Percentiles rank a stretch among this genome's conserved stretches.
These are phyloP conservation scores for Panellus pusillus DNA, from an alignment of 768 basidiomycete genomes.

Conservation along the genomic window DNA sequence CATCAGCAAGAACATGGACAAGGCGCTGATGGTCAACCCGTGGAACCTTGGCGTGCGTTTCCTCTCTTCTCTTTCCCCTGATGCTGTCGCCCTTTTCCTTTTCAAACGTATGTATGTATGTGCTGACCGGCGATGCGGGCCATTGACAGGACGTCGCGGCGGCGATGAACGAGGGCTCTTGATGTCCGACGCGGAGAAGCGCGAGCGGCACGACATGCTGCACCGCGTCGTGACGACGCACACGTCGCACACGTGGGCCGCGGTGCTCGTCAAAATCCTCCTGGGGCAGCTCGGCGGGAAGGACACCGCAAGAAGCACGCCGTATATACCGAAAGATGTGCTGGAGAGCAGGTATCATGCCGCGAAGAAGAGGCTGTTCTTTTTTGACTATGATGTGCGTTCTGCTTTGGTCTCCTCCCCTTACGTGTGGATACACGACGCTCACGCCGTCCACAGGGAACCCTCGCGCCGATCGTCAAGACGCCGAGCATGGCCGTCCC, in stretches of 20 bases:
- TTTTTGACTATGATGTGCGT: slow-evolving; percentile 95
- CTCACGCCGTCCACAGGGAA: slow-evolving; percentile 57
- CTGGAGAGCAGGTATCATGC: slow-evolving; percentile 60
- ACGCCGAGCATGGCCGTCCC: slow-evolving; percentile 86
- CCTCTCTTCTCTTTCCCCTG: slow-evolving; percentile 8
- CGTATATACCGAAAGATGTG: slow-evolving; percentile 67
- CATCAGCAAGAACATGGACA: slow-evolving; percentile 87
- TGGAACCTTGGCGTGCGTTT: slow-evolving; percentile 85
- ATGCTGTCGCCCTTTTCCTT: no score
- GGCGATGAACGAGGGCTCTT: slow-evolving; percentile 82
- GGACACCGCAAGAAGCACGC: slow-evolving; percentile 81
- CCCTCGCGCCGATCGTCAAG: slow-evolving; percentile 96
- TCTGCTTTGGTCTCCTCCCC: background rate
- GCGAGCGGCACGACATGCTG: slow-evolving; percentile 67
- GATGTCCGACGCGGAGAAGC: slow-evolving; percentile 80
- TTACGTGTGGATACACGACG: background rate
- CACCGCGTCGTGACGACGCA: slow-evolving; percentile 88
- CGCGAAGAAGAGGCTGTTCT: slow-evolving; percentile 82
- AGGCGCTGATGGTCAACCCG: slow-evolving; percentile 90
- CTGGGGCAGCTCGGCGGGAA: slow-evolving; percentile 77
- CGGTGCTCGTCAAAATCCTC: slow-evolving; percentile 84
- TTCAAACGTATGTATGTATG: background rate
- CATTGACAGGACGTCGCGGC: slow-evolving; percentile 81
- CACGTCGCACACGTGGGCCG: slow-evolving; percentile 94
- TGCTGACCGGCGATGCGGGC: no score